Evolutionary conservation across 257 asterid species (phyloP).

Genomic region (Thymus quinquecostatus): DNA sequence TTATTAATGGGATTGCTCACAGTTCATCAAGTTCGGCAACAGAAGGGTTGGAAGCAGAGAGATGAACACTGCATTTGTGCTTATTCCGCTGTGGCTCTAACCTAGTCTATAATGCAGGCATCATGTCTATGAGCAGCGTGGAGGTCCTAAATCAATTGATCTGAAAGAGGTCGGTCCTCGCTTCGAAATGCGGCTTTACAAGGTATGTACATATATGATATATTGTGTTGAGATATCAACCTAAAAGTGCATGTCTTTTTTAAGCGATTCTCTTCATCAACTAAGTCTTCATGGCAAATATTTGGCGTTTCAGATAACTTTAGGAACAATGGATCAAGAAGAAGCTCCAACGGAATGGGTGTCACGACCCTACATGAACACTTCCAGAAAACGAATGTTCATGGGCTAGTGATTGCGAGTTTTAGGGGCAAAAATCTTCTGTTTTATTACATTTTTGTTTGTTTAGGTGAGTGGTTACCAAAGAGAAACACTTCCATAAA

Average conservation of each 20-base stretch:
- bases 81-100: conserved; percentile 7
- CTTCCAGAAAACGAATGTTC: conserved; percentile 34
- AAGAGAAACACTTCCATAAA: conserved; percentile 33
- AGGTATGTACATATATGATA: conserved; percentile 48
- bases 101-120: conserved; percentile 61
- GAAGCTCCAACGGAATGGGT: conserved; percentile 79
- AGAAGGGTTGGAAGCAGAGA: not conserved
- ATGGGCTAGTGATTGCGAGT: conserved; percentile 11
- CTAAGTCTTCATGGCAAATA: not conserved
- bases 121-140: conserved; percentile 80
- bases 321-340: conserved; percentile 85
- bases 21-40: not conserved
- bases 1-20: not conserved
- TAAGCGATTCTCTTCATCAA: not conserved
- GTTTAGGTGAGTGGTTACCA: conserved; percentile 1
- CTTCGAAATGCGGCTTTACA: conserved; percentile 81
- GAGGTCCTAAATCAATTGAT: conserved; percentile 89
- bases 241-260: not conserved
- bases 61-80: not conserved
- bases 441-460: not conserved
- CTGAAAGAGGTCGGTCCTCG: conserved; percentile 96
- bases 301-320: conserved; percentile 56
- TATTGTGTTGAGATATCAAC: not conserved
- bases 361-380: conserved; percentile 38
- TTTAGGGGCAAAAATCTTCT: not conserved